These are phyloP conservation scores for Nicotiana tabacum DNA, from an alignment of 257 asterid genomes.

Conservation along the genomic window DNA sequence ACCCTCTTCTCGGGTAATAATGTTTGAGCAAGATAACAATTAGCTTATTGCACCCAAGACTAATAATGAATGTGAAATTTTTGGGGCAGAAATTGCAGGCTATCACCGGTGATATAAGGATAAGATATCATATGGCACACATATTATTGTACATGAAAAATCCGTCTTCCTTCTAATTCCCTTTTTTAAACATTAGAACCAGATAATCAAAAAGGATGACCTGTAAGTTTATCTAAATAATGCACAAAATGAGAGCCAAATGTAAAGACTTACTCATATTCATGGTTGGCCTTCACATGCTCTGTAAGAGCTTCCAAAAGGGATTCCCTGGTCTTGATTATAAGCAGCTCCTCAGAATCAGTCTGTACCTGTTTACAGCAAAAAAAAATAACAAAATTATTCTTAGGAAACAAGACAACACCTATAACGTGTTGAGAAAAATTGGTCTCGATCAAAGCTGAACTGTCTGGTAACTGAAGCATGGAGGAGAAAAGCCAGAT, in stretches of 20 bases:
- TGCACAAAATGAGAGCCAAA: not conserved
- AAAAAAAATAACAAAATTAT: not conserved
- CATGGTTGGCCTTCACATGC: slow-evolving; percentile 89
- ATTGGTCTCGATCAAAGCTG: not conserved
- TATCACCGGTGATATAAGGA: not conserved
- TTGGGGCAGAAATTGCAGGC: not conserved
- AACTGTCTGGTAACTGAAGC: too few relatives aligned
- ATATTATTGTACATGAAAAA: not conserved
- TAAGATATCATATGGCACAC: not conserved
- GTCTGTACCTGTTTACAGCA: slow-evolving; percentile 59
- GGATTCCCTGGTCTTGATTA: slow-evolving; percentile 90
- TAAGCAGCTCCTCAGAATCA: slow-evolving; percentile 88
- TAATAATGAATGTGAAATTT: not conserved
- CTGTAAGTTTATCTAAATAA: not conserved
- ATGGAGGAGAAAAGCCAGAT: too few relatives aligned
- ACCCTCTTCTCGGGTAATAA: not conserved
- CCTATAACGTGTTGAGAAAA: not conserved
- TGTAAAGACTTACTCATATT: slow-evolving; percentile 62
- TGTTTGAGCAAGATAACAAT: not conserved
- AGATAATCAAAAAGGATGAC: not conserved
- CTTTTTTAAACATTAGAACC: not conserved
- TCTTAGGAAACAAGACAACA: not conserved
- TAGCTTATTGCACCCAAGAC: not conserved
- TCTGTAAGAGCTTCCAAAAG: slow-evolving; percentile 74
- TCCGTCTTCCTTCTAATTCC: not conserved